Conservation (phyloP, 192 early-diverging fungal species). For the Phlyctochytrium bullatum region DNA sequence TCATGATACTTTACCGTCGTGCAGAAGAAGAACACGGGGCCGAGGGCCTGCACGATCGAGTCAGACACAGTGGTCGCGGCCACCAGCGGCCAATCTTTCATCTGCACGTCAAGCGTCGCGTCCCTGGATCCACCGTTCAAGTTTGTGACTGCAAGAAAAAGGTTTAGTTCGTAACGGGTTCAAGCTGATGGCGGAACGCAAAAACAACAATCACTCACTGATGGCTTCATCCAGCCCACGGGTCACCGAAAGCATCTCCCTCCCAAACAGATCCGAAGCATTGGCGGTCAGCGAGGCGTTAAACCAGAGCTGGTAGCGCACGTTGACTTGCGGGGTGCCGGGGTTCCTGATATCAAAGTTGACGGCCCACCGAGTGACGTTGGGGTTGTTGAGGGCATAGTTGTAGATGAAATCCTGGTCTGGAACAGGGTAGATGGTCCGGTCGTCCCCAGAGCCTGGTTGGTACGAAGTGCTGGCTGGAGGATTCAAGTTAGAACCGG, state of each 20-base stretch:
- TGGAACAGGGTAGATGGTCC: slow-evolving; percentile 45
- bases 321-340: slow-evolving; percentile 46
- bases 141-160: slow-evolving; percentile 5
- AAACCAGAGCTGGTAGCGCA: slow-evolving; percentile 75
- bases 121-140: slow-evolving; percentile 14
- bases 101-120: slow-evolving; percentile 44
- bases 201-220: slow-evolving; percentile 21
- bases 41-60: slow-evolving; percentile 58
- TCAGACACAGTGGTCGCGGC: slow-evolving; percentile 52
- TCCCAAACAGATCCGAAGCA: slow-evolving; percentile 60
- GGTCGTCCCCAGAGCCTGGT: slow-evolving; percentile 45
- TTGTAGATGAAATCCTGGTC: slow-evolving; percentile 62
- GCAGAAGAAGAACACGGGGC: slow-evolving; percentile 56
- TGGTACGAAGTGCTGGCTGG: slow-evolving; percentile 46
- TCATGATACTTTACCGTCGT: slow-evolving; percentile 19
- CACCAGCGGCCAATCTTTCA: slow-evolving; percentile 69
- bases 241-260: slow-evolving; percentile 55
- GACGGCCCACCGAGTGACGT: slow-evolving; percentile 62
- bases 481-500: no score
- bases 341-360: slow-evolving; percentile 32
- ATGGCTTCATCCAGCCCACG: slow-evolving; percentile 73
- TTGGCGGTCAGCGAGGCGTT: slow-evolving; percentile 62
- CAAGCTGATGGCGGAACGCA: slow-evolving; percentile 14
- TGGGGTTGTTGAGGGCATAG: slow-evolving; percentile 65
- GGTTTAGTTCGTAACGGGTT: slow-evolving; percentile 4